Conservation (phyloP, 345 rosid genomes). For the Eucalyptus regnans region DNA sequence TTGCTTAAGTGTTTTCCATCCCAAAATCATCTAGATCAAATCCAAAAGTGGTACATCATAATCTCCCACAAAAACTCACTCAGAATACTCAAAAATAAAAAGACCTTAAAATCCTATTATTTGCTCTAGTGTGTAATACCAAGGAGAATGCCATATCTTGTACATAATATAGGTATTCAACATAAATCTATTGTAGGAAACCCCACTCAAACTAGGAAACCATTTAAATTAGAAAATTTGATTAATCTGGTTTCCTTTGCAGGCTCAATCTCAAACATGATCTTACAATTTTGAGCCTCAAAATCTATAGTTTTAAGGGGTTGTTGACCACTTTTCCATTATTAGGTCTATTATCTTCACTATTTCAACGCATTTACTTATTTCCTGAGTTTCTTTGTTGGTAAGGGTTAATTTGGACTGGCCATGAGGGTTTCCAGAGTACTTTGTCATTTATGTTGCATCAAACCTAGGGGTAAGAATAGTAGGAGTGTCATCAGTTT, state of each 20-base stretch:
- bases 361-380: background rate
- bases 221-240: no score
- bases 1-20: background rate
- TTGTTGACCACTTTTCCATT: no score
- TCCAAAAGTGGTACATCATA: background rate
- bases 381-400: background rate
- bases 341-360: background rate
- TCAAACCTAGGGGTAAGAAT: background rate
- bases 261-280: no score
- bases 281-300: no score
- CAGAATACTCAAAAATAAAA: fast-evolving
- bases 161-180: no score
- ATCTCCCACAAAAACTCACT: background rate
- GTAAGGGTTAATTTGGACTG: background rate
- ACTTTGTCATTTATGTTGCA: fast-evolving
- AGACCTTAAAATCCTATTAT: background rate
- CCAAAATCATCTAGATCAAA: background rate
- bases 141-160: no score
- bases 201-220: no score
- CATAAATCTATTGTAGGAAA: no score
- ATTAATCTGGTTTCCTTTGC: fast-evolving
- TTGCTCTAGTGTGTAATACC: no score
- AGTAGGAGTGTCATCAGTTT: no score
- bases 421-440: background rate
- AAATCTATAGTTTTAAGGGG: no score